These are phyloP conservation scores for Wickerhamiella siamensis DNA, from an alignment of 805 yeast species.

Conservation along the genomic window DNA sequence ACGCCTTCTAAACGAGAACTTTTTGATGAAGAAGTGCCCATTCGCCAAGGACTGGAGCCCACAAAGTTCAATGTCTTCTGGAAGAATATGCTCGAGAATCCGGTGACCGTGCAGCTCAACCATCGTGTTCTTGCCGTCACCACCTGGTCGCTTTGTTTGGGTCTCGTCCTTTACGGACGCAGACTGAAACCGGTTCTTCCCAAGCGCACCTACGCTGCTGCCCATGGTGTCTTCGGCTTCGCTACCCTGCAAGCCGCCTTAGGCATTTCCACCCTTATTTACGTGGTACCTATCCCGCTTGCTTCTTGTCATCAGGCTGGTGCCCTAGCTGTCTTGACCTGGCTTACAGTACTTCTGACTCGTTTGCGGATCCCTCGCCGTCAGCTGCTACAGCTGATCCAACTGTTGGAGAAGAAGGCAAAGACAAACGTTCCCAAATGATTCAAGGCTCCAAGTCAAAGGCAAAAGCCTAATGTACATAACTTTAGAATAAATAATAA, in stretches of 20 bases:
- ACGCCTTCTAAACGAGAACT: slow-evolving; percentile 67
- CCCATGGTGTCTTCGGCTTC: slow-evolving; percentile 58
- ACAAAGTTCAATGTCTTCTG: slow-evolving; percentile 38
- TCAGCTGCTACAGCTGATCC: slow-evolving; percentile 10
- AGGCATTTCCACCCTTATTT: slow-evolving; percentile 75
- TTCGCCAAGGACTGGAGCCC: slow-evolving; percentile 8
- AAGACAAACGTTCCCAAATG: no score
- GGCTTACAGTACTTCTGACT: slow-evolving; percentile 49
- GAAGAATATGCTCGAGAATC: slow-evolving; percentile 91
- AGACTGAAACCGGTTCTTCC: slow-evolving; percentile 45
- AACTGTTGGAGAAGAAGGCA: slow-evolving; percentile 17
- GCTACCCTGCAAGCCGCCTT: slow-evolving; percentile 70
- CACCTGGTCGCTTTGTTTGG: slow-evolving; percentile 59
- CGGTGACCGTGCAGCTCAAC: slow-evolving; percentile 83
- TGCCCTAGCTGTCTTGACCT: slow-evolving; percentile 74
- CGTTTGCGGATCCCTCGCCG: slow-evolving; percentile 44
- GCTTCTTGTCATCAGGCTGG: slow-evolving; percentile 98
- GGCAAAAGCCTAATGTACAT: no score
- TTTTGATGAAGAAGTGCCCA: slow-evolving; percentile 44
- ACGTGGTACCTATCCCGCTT: slow-evolving; percentile 79
- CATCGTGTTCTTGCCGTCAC: slow-evolving; percentile 78
- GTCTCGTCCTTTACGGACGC: slow-evolving; percentile 52
- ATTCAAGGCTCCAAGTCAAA: no score
- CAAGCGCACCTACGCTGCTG: slow-evolving; percentile 26
- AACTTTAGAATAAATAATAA: not conserved